Conservation (phyloP, 768 basidiomycete genomes). For the Albatrellus ellisii region DNA sequence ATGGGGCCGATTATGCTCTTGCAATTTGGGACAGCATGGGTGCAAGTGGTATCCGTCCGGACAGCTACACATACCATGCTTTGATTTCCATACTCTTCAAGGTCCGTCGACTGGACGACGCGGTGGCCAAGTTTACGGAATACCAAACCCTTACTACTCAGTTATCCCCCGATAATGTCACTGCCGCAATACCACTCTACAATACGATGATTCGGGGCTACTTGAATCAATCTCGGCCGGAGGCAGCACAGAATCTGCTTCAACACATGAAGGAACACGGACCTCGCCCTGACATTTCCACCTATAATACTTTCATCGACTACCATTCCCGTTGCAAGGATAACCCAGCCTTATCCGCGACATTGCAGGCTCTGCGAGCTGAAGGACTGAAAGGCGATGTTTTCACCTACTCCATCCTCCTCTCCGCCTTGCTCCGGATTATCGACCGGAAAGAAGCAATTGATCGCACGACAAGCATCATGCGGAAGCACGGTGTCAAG, state of each 20-base stretch:
- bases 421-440: constrained; percentile 61
- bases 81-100: constrained; percentile 51
- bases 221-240: constrained; percentile 25
- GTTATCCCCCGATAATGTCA: not conserved
- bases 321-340: constrained; percentile 53
- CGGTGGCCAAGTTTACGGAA: constrained; percentile 34
- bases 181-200: constrained; percentile 28
- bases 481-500: constrained; percentile 61
- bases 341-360: constrained; percentile 41
- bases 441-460: constrained; percentile 50
- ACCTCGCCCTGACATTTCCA: constrained; percentile 55
- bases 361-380: constrained; percentile 44
- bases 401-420: constrained; percentile 77
- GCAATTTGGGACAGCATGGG: constrained; percentile 54
- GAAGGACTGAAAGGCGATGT: constrained; percentile 57
- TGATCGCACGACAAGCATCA: constrained; percentile 49
- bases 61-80: constrained; percentile 52
- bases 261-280: constrained; percentile 29
- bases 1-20: constrained; percentile 38
- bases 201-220: constrained; percentile 69
- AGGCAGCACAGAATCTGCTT: constrained; percentile 26
- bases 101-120: constrained; percentile 36
- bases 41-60: constrained; percentile 41
- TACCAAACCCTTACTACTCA: constrained; percentile 28
- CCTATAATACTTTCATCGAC: constrained; percentile 72